These are phyloP conservation scores for Emmonsia crescens DNA, from an alignment of 2,329 filamentous ascomycete species.

Conservation along the genomic window DNA sequence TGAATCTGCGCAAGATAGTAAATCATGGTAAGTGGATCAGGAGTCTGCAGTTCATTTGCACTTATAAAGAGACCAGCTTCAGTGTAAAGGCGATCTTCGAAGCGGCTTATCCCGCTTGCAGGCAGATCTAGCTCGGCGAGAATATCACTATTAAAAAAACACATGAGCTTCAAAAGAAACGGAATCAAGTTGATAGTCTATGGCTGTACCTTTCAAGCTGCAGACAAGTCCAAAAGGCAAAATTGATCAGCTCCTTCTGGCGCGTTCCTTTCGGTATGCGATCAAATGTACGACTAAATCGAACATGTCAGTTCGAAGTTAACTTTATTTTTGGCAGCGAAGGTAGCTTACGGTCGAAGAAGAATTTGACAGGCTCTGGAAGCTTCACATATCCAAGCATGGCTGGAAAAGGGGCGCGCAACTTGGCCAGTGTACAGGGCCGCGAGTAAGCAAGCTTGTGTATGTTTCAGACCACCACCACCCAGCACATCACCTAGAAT, in stretches of 20 bases:
- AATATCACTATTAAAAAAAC: slow-evolving; percentile 55
- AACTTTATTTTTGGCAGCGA: not conserved
- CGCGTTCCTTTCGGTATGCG: slow-evolving; percentile 19
- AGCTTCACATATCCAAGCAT: slow-evolving; percentile 54
- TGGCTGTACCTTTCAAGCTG: slow-evolving; percentile 68
- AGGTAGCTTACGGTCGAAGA: slow-evolving; percentile 54
- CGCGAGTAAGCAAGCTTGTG: slow-evolving; percentile 74
- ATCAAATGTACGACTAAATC: slow-evolving; percentile 24
- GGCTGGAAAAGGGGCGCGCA: slow-evolving; percentile 77
- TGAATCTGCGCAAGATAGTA: slow-evolving; percentile 54
- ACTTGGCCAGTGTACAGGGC: slow-evolving; percentile 84
- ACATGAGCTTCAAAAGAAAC: slow-evolving; percentile 1
- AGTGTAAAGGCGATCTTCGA: slow-evolving; percentile 38
- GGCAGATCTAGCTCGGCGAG: slow-evolving; percentile 70
- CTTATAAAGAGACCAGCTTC: slow-evolving; percentile 29
- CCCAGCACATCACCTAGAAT: slow-evolving; percentile 75
- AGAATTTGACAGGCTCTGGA: slow-evolving; percentile 57
- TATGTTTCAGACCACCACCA: slow-evolving; percentile 68
- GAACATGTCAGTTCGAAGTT: not conserved
- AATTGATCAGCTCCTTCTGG: slow-evolving; percentile 52
- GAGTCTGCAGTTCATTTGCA: slow-evolving; percentile 22
- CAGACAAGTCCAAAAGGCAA: slow-evolving; percentile 87
- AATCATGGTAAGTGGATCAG: slow-evolving; percentile 29
- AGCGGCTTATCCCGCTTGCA: slow-evolving; percentile 48
- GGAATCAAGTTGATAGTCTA: slow-evolving; percentile 4